Evolutionary conservation across 768 basidiomycete species (phyloP).

Genomic region (Tephrocybe sp.): DNA sequence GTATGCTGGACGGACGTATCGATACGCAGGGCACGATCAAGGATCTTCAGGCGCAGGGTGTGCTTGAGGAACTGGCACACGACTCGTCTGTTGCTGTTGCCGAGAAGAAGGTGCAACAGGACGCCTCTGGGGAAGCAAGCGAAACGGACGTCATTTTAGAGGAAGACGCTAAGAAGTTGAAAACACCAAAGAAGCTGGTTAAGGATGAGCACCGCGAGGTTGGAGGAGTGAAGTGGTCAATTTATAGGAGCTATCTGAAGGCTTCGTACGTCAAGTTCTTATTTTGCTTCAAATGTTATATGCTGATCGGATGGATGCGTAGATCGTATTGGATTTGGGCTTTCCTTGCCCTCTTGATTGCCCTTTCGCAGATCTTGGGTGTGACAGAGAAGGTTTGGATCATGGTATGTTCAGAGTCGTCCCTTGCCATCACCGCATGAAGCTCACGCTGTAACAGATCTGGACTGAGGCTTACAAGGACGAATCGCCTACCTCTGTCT

Average conservation of each 20-base stretch:
- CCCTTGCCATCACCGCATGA: not conserved
- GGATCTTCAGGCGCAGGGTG: conserved; percentile 59
- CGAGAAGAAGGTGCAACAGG: conserved; percentile 43
- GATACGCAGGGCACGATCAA: conserved; percentile 67
- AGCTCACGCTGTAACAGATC: conserved; percentile 30
- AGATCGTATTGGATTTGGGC: conserved; percentile 37
- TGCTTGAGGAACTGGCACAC: conserved; percentile 58
- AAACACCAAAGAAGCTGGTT: conserved; percentile 71
- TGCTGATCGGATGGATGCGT: too few relatives aligned
- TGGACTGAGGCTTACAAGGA: conserved; percentile 69
- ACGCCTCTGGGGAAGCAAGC: conserved; percentile 23
- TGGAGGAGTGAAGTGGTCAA: conserved; percentile 80
- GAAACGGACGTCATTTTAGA: conserved; percentile 19
- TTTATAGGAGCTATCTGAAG: conserved; percentile 68
- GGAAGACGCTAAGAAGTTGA: conserved; percentile 29
- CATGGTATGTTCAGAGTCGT: conserved; percentile 43
- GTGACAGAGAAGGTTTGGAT: conserved; percentile 75
- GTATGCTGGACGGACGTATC: conserved; percentile 77
- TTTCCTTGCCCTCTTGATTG: conserved; percentile 48
- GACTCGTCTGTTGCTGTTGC: conserved; percentile 30
- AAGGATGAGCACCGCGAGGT: conserved; percentile 82
- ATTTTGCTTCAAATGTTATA: not conserved
- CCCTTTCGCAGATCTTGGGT: conserved; percentile 51
- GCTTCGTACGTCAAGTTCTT: conserved; percentile 64
- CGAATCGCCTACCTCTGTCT: conserved; percentile 20